phyloP scores from a whole-genome alignment of 495 filamentous ascomycete species.

The Beverwykella pulmonaria region DNA sequence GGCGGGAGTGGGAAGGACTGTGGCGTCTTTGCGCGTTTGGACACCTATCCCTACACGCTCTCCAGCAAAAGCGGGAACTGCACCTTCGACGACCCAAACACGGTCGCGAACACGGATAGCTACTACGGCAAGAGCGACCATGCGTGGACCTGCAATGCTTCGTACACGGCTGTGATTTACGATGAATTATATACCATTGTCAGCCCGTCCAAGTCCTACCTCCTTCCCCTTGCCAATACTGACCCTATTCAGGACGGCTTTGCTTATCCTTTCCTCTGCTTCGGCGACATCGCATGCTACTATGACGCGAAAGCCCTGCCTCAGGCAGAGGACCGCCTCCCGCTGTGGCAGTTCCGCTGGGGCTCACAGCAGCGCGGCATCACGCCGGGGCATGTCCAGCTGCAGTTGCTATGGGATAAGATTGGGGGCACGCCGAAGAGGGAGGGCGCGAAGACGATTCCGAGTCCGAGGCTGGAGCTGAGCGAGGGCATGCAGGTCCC shows the following conservation, averaged over 20 bases:
- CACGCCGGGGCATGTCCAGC: conserved; percentile 26
- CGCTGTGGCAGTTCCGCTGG: conserved; percentile 30
- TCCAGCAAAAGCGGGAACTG: conserved; percentile 23
- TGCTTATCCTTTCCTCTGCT: conserved; percentile 30
- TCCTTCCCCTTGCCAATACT: background rate
- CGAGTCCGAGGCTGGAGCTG: conserved; percentile 14
- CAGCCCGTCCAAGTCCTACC: background rate
- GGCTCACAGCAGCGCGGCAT: conserved; percentile 29
- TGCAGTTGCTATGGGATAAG: conserved; percentile 30
- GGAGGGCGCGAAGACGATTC: background rate
- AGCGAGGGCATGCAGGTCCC: conserved; percentile 8
- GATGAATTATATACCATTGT: conserved; percentile 33
- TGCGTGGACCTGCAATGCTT: conserved; percentile 25
- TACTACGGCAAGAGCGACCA: conserved; percentile 23
- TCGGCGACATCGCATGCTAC: conserved; percentile 28
- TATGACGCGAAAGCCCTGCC: conserved; percentile 30
- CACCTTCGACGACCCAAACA: conserved; percentile 23
- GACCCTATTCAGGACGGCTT: conserved; percentile 24
- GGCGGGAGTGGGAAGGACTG: conserved; percentile 1
- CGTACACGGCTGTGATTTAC: conserved; percentile 15
- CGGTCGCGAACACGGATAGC: conserved; percentile 24
- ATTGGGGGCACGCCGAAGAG: conserved; percentile 9
- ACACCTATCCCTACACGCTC: conserved; percentile 23
- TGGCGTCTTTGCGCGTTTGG: conserved; percentile 13
- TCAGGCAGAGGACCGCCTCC: background rate